phyloP scores from a whole-genome alignment of 2,329 filamentous ascomycete species.

The Phialemoniopsis sp. region DNA sequence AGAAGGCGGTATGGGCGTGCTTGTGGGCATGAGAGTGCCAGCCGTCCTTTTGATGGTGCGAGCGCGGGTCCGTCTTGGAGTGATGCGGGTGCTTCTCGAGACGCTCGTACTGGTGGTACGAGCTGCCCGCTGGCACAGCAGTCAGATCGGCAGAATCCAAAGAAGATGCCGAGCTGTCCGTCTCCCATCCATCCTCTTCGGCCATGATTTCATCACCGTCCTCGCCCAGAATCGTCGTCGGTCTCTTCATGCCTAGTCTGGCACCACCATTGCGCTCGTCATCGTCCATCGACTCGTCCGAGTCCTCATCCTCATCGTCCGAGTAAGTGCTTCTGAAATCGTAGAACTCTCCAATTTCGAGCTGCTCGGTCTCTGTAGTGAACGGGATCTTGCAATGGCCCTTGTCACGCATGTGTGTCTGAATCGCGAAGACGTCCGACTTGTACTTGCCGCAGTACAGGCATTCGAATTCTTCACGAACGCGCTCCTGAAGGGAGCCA shows the following conservation, averaged over 20 bases:
- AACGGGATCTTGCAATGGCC: conserved; percentile 97
- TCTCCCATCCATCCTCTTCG: conserved; percentile 83
- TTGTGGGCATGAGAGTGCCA: conserved; percentile 83
- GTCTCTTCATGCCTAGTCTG: conserved; percentile 63
- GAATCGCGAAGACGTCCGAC: conserved; percentile 72
- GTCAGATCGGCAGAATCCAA: conserved; percentile 81
- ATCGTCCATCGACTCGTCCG: conserved; percentile 44
- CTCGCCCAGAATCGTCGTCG: conserved; percentile 44
- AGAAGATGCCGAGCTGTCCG: conserved; percentile 85
- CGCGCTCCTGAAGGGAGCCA: conserved; percentile 71
- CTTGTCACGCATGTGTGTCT: conserved; percentile 97
- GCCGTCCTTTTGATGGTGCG: conserved; percentile 71
- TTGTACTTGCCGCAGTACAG: conserved; percentile 83
- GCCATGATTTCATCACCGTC: conserved; percentile 48
- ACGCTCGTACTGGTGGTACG: conserved; percentile 67
- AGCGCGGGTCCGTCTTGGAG: conserved; percentile 64
- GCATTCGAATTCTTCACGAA: conserved; percentile 78
- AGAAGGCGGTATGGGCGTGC: conserved; percentile 70
- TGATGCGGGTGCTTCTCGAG: conserved; percentile 73
- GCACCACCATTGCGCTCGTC: conserved; percentile 56
- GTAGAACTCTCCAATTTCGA: conserved; percentile 94
- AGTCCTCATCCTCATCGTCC: conserved; percentile 59
- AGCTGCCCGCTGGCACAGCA: conserved; percentile 71
- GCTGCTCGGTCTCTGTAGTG: conserved; percentile 79
- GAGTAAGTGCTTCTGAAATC: conserved; percentile 96